These are phyloP conservation scores for Bertia moriformis DNA, from an alignment of 2,329 filamentous ascomycete species.

Conservation along the genomic window DNA sequence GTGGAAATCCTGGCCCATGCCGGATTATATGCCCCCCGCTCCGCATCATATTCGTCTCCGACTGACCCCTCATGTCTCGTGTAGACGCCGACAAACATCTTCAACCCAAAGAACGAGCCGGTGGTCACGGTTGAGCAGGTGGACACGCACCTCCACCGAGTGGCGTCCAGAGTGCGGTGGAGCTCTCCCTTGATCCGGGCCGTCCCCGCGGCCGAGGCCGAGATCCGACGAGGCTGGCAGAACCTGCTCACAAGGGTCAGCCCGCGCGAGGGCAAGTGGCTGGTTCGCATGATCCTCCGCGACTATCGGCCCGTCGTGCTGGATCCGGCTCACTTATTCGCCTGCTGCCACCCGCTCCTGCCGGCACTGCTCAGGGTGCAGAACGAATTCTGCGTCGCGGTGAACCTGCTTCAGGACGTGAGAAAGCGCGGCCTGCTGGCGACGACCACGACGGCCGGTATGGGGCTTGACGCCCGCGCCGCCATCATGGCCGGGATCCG, in stretches of 20 bases:
- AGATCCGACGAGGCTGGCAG: not conserved
- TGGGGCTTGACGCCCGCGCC: not conserved
- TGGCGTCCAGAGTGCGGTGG: not conserved
- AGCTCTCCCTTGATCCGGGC: conserved; percentile 1
- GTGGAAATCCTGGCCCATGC: too few species aligned
- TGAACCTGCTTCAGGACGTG: conserved; percentile 31
- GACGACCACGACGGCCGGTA: conserved; percentile 6
- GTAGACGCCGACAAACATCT: not conserved
- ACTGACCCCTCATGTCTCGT: too few species aligned
- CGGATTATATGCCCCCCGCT: too few species aligned
- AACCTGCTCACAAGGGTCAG: conserved; percentile 42
- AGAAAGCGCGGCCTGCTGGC: conserved; percentile 6
- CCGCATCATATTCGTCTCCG: too few species aligned
- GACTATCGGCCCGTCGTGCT: conserved; percentile 55
- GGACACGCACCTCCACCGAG: not conserved
- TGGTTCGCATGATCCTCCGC: conserved; percentile 68
- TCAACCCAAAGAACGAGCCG: not conserved
- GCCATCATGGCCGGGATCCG: conserved; percentile 16
- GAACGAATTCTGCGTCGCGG: conserved; percentile 48
- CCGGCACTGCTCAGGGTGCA: conserved; percentile 58
- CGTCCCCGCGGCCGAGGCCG: conserved; percentile 26
- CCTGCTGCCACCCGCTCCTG: conserved; percentile 52
- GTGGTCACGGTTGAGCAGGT: not conserved
- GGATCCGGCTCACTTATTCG: conserved; percentile 37
- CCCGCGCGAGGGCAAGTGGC: conserved; percentile 70